Evolutionary conservation across 2,329 filamentous ascomycete species (phyloP).

Genomic region (Penicillium sp.): DNA sequence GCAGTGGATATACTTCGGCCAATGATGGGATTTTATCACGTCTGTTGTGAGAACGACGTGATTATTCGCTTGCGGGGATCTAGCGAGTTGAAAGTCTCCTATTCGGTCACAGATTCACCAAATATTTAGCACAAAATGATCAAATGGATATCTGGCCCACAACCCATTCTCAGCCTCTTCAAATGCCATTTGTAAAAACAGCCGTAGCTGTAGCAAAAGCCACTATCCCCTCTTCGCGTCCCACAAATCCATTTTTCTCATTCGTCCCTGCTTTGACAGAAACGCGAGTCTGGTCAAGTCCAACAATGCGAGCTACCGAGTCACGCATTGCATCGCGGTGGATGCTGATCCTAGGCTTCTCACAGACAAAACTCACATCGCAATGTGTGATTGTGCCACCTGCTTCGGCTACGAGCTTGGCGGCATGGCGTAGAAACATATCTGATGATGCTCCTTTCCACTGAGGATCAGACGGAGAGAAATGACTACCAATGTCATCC

Average conservation of each 20-base stretch:
- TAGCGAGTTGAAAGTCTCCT: no score
- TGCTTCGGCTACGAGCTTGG: slow-evolving; percentile 8
- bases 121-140: no score
- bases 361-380: slow-evolving; percentile 13
- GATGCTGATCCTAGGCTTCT: slow-evolving; percentile 7
- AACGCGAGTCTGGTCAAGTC: slow-evolving; percentile 3
- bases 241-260: slow-evolving; percentile 14
- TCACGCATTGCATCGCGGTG: slow-evolving; percentile 12
- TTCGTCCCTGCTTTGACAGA: slow-evolving; percentile 16
- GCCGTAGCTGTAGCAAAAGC: slow-evolving; percentile 12
- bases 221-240: slow-evolving; percentile 14
- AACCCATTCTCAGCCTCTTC: not conserved
- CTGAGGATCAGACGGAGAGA: slow-evolving; percentile 6
- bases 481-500: slow-evolving; percentile 12
- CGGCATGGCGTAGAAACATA: slow-evolving; percentile 11
- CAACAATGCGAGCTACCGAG: slow-evolving; percentile 6
- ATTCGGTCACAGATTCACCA: no score
- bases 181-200: not conserved
- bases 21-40: not conserved
- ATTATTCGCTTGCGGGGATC: no score
- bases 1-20: not conserved
- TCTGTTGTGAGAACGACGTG: not conserved
- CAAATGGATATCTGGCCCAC: no score
- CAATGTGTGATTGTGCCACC: slow-evolving; percentile 12
- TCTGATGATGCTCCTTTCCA: slow-evolving; percentile 12